A percentile compares a stretch with the other conserved stretches of the same genome.
Conservation (phyloP, 1,139 yeast species). For the Blastobotrys ciferrii region DNA sequence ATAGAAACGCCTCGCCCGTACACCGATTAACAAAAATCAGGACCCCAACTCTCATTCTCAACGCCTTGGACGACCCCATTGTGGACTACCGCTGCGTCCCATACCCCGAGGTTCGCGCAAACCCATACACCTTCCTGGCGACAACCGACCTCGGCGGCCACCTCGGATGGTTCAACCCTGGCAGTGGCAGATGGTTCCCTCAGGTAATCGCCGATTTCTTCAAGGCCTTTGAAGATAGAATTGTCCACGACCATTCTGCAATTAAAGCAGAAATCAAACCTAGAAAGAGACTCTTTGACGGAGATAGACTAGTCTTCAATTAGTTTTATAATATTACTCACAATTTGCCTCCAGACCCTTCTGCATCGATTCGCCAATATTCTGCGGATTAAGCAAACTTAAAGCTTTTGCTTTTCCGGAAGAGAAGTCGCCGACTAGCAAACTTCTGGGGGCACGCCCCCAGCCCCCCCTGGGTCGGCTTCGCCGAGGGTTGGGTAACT, state of each 20-base stretch:
- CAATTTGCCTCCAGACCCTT: no score
- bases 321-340: not conserved
- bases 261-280: slow-evolving; percentile 10
- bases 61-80: slow-evolving; percentile 82
- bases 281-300: slow-evolving; percentile 7
- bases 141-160: slow-evolving; percentile 88
- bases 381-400: no score
- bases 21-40: slow-evolving; percentile 53
- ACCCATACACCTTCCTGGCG: slow-evolving; percentile 67
- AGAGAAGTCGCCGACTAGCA: no score
- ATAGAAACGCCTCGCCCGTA: slow-evolving; percentile 64
- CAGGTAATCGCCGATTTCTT: slow-evolving; percentile 62
- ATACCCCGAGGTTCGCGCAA: slow-evolving; percentile 52
- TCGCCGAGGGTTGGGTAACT: no score
- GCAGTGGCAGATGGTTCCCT: slow-evolving; percentile 70
- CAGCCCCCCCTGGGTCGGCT: no score
- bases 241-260: slow-evolving; percentile 6
- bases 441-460: no score
- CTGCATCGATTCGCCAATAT: no score
- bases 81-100: slow-evolving; percentile 61
- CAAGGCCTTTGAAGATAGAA: slow-evolving; percentile 46
- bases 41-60: slow-evolving; percentile 67
- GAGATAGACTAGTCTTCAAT: slow-evolving; percentile 17
- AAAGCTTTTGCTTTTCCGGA: no score
- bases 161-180: slow-evolving; percentile 66